These are phyloP conservation scores for Sclerotinia trifoliorum DNA, from an alignment of 2,329 filamentous ascomycete genomes.

Conservation along the genomic window DNA sequence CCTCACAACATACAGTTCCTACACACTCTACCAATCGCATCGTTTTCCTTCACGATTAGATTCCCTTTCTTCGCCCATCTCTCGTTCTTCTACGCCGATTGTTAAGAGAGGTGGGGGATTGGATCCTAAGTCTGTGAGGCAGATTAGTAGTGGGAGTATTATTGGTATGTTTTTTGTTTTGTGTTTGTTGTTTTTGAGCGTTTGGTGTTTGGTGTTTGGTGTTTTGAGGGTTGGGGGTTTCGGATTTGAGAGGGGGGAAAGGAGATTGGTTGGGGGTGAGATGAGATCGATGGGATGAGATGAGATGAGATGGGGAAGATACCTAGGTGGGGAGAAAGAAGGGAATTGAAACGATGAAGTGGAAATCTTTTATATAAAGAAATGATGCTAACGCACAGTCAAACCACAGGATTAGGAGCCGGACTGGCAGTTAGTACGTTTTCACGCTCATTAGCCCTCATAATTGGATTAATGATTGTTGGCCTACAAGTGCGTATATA, in stretches of 20 bases:
- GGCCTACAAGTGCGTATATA: conserved; percentile 40
- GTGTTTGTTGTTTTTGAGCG: no score
- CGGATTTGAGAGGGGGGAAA: no score
- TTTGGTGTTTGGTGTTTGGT: no score
- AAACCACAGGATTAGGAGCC: conserved; percentile 31
- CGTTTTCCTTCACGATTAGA: conserved; percentile 39
- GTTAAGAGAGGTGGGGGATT: conserved; percentile 27
- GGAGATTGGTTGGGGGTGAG: background rate
- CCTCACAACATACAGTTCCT: conserved; percentile 41
- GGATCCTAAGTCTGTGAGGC: conserved; percentile 36
- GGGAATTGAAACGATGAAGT: background rate
- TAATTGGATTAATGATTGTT: conserved; percentile 64
- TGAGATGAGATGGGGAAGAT: no score
- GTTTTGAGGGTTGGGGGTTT: background rate
- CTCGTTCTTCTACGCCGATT: conserved; percentile 24
- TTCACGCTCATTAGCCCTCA: conserved; percentile 65
- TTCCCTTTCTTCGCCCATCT: conserved; percentile 21
- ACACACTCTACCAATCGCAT: conserved; percentile 36
- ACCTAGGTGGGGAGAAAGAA: no score
- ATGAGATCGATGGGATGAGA: no score
- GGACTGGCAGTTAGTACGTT: conserved; percentile 64
- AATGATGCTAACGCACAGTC: background rate
- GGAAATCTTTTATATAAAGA: background rate
- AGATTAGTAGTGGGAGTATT: conserved; percentile 39
- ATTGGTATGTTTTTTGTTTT: conserved; percentile 35